Conservation (phyloP, 2,329 filamentous ascomycete species). For the Zymoseptoria brevis region DNA sequence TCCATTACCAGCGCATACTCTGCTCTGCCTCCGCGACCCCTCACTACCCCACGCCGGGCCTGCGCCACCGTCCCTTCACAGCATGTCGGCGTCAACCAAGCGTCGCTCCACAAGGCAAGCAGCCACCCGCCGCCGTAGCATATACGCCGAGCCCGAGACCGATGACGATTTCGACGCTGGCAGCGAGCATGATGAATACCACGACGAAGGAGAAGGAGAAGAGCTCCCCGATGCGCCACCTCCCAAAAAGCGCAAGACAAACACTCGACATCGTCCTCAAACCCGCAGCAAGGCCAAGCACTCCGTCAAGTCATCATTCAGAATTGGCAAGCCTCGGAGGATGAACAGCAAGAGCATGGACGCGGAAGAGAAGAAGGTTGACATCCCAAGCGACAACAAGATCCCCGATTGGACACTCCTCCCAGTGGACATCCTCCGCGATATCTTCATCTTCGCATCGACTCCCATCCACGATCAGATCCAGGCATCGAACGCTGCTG, state of each 20-base stretch:
- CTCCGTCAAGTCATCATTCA: slow-evolving; percentile 11
- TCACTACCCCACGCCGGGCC: neutral
- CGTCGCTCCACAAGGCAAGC: slow-evolving; percentile 29
- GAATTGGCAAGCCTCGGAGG: slow-evolving; percentile 19
- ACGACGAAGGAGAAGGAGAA: slow-evolving; percentile 7
- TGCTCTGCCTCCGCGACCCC: neutral
- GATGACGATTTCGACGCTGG: slow-evolving; percentile 15
- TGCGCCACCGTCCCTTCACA: neutral
- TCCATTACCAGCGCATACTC: neutral
- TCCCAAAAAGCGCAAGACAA: slow-evolving; percentile 18
- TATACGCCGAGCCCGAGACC: slow-evolving; percentile 25
- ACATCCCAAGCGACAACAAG: slow-evolving; percentile 26
- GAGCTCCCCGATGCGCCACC: slow-evolving; percentile 11
- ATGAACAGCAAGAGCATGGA: slow-evolving; percentile 13
- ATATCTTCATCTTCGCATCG: slow-evolving; percentile 30
- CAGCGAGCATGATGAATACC: slow-evolving; percentile 19
- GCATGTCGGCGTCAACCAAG: slow-evolving; percentile 23
- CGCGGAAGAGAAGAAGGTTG: slow-evolving; percentile 16
- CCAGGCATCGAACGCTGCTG: slow-evolving; percentile 14
- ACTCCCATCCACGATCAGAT: slow-evolving; percentile 16
- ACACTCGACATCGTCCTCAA: slow-evolving; percentile 15
- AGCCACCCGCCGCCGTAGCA: slow-evolving; percentile 5
- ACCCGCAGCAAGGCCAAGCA: slow-evolving; percentile 19
- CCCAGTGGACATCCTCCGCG: slow-evolving; percentile 28
- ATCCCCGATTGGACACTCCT: slow-evolving; percentile 29